Base-by-base conservation (phyloP, 73 alveolate genomes). In the Paramecium sexaurelia region DNA sequence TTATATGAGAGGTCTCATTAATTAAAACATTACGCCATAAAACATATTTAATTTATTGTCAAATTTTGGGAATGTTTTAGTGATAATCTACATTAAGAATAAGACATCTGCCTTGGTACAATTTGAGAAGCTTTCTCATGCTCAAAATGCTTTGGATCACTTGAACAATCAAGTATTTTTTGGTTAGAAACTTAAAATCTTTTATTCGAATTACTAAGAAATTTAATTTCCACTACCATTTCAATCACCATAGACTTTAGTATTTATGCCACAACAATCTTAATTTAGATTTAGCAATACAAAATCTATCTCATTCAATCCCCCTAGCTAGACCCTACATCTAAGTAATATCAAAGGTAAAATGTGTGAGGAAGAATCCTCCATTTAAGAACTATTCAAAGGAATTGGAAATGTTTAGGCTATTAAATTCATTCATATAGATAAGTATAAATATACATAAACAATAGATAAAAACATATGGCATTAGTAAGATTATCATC, bases 31-130 rank as follows among this genome's bases (percentile, higher is more conserved):
- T 13, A 68, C 89, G 22, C 69, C 94, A 20, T 37, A 43, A 71
- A 88, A 88, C 68, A 88, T 88, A 9, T 88, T 68, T 43, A 88
- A 88, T 41, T 82, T 88, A 75, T 69, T 88, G 84, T 68, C 91
- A 15, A 88, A 88, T 40, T 88, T 66, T 51, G 94, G 94, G n/a
- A 88, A 88, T 88, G 87, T 88, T 0, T 37, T 41, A 17, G 83
- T 71, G 1, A 88, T 88, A 10, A 55, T 88, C 20, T 88, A 68
- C 11, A 68, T 88, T 47, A 88, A 75, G 6, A 66, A 69, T 43
- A 88, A 88, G 24, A 45, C 78, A 47, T 88, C 85, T 15, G 85
- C 91, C 37, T 43, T 88, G 15, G 87, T 88, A 5, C 29, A 88
- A 36, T 88, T 68, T 43, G 89, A 88, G n/a, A 88, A 33, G 22